phyloP scores from a whole-genome alignment of 2,329 filamentous ascomycete genomes.

The Colletotrichum orbiculare region DNA sequence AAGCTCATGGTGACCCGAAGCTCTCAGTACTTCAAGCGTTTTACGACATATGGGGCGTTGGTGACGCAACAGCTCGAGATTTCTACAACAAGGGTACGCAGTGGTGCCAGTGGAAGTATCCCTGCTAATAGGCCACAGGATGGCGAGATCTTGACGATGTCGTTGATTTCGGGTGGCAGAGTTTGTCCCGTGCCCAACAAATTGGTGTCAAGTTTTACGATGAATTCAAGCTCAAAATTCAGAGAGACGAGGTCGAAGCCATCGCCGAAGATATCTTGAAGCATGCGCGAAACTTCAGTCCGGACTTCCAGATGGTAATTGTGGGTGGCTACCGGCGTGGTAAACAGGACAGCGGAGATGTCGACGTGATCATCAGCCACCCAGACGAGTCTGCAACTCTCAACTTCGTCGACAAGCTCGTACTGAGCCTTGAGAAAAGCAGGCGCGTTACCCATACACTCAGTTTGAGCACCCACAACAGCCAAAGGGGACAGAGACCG shows the following conservation, averaged over 20 bases:
- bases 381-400: slow-evolving; percentile 75
- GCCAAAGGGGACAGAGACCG: slow-evolving; percentile 75
- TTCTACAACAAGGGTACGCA: slow-evolving; percentile 76
- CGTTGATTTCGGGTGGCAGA: slow-evolving; percentile 82
- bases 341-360: slow-evolving; percentile 79
- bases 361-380: slow-evolving; percentile 87
- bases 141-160: slow-evolving; percentile 91
- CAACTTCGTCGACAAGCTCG: slow-evolving; percentile 77
- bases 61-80: slow-evolving; percentile 80
- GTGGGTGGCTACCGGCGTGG: slow-evolving; percentile 87
- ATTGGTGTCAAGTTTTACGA: slow-evolving; percentile 96
- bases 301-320: slow-evolving; percentile 68
- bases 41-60: slow-evolving; percentile 93
- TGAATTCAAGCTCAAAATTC: slow-evolving; percentile 79
- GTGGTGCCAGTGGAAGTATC: not conserved
- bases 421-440: slow-evolving; percentile 74
- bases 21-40: slow-evolving; percentile 76
- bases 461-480: slow-evolving; percentile 74
- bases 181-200: slow-evolving; percentile 83
- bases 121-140: slow-evolving; percentile 48
- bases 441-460: slow-evolving; percentile 86
- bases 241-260: slow-evolving; percentile 76
- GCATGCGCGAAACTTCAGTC: slow-evolving; percentile 73
- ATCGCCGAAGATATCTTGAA: slow-evolving; percentile 73
- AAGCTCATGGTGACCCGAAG: slow-evolving; percentile 71